Conservation (phyloP, 1,139 yeast species). For the Magnusiomyces fungicola region DNA sequence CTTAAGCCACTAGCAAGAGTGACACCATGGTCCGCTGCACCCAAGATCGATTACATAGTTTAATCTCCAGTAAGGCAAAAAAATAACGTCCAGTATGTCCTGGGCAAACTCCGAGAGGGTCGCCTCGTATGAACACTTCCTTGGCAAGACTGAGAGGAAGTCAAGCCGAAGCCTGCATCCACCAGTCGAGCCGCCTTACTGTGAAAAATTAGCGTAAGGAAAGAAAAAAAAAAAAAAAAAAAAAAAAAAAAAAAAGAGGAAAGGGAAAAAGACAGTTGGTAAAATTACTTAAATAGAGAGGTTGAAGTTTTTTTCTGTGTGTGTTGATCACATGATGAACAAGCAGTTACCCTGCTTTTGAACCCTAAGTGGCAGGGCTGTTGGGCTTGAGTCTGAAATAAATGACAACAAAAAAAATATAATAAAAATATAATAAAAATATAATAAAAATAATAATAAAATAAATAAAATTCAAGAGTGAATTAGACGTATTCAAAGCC, state of each 20-base stretch:
- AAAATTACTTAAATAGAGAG: background rate
- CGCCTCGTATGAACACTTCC: slow-evolving; percentile 36
- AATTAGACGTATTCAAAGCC: too few species aligned
- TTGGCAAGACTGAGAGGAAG: slow-evolving; percentile 9
- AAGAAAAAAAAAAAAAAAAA: slow-evolving; percentile 15
- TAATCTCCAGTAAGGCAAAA: slow-evolving; percentile 31
- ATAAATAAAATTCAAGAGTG: too few species aligned
- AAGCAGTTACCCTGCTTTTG: background rate
- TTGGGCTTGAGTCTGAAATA: too few species aligned
- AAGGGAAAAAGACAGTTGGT: background rate
- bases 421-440: too few species aligned
- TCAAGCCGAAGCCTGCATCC: slow-evolving; percentile 17
- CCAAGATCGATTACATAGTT: slow-evolving; percentile 32
- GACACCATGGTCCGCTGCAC: slow-evolving; percentile 35
- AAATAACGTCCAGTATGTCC: slow-evolving; percentile 31
- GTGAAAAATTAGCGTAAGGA: slow-evolving; percentile 30
- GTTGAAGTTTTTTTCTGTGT: background rate
- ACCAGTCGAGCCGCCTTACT: slow-evolving; percentile 22
- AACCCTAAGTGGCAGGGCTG: too few species aligned
- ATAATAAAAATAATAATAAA: too few species aligned
- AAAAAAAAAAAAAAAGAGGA: background rate
- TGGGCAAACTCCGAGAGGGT: slow-evolving; percentile 33
- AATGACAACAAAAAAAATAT: too few species aligned
- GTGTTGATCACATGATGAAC: background rate
- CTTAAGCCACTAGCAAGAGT: slow-evolving; percentile 24